These are phyloP conservation scores for Apiospora pterosperma DNA, from an alignment of 2,329 filamentous ascomycete genomes.

Conservation along the genomic window DNA sequence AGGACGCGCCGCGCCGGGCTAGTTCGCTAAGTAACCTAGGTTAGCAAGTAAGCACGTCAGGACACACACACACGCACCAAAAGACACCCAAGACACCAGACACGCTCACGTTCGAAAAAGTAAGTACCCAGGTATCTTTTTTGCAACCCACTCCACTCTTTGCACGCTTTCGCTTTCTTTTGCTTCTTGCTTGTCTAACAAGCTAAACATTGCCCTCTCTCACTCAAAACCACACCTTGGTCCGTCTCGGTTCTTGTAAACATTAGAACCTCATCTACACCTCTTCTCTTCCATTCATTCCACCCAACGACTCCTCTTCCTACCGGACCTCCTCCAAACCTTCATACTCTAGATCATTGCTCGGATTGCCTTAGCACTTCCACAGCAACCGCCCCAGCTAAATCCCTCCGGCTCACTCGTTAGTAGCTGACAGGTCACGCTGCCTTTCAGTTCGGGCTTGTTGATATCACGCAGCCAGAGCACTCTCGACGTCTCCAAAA, in stretches of 20 bases:
- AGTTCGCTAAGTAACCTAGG: too few species aligned
- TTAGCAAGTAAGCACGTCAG: background rate
- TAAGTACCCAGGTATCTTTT: background rate
- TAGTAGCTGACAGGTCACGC: slow-evolving; percentile 1
- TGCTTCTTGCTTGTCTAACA: background rate
- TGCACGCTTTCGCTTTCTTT: slow-evolving; percentile 3
- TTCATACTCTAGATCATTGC: background rate
- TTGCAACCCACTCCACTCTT: background rate
- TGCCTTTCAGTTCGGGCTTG: background rate
- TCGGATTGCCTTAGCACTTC: background rate
- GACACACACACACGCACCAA: background rate
- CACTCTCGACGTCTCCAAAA: background rate
- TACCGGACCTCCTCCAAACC: background rate
- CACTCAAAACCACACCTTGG: slow-evolving; percentile 1
- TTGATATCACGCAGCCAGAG: background rate
- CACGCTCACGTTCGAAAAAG: background rate
- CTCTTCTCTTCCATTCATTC: slow-evolving; percentile 2
- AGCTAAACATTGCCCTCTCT: slow-evolving; percentile 3
- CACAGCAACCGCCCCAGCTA: background rate
- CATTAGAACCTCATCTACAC: slow-evolving; percentile 2
- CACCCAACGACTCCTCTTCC: background rate
- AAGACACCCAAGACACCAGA: background rate
- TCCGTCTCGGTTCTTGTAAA: slow-evolving; percentile 2
- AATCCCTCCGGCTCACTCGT: background rate
- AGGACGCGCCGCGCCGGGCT: background rate